Conservation (phyloP, 1,284 basidiomycete genomes). For the Rugosomyces carneus region DNA sequence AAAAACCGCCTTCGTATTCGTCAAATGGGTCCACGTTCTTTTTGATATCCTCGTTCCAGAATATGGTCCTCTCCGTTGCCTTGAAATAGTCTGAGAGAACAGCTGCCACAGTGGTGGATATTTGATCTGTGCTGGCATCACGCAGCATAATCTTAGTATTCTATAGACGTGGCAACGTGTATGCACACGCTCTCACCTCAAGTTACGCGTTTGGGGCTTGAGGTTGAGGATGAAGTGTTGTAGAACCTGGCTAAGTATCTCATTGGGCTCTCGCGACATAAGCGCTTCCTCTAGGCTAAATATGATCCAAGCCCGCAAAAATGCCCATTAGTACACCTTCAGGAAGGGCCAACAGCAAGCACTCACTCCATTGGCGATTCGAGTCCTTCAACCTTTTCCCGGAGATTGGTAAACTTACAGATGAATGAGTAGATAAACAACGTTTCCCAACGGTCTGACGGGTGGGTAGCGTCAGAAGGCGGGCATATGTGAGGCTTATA, state of each 20-base stretch:
- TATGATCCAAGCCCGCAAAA: conserved; percentile 12
- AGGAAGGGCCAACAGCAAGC: conserved; percentile 2
- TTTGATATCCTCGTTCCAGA: conserved; percentile 65
- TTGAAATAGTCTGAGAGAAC: conserved; percentile 69
- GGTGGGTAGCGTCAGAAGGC: conserved; percentile 64
- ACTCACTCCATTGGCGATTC: conserved; percentile 77
- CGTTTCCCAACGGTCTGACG: conserved; percentile 78
- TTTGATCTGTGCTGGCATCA: conserved; percentile 60
- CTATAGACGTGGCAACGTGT: conserved; percentile 23
- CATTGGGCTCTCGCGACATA: conserved; percentile 59
- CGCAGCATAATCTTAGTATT: conserved; percentile 29
- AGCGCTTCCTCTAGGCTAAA: conserved; percentile 72
- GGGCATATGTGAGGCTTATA: conserved; percentile 70
- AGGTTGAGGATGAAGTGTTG: conserved; percentile 72
- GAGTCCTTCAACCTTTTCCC: conserved; percentile 67
- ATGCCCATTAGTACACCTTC: background rate
- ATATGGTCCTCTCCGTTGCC: conserved; percentile 63
- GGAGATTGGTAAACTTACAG: conserved; percentile 69
- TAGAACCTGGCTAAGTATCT: conserved; percentile 64
- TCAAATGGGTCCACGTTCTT: conserved; percentile 69
- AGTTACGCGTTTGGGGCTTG: conserved; percentile 77
- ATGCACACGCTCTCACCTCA: conserved; percentile 53
- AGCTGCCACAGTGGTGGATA: conserved; percentile 60
- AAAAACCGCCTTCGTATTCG: conserved; percentile 58
- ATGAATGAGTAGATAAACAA: conserved; percentile 79